Evolutionary conservation across 148 eudicot species (phyloP), one percentile per base, ranked within the genome.

Genomic region (Amaranthus palmeri): DNA sequence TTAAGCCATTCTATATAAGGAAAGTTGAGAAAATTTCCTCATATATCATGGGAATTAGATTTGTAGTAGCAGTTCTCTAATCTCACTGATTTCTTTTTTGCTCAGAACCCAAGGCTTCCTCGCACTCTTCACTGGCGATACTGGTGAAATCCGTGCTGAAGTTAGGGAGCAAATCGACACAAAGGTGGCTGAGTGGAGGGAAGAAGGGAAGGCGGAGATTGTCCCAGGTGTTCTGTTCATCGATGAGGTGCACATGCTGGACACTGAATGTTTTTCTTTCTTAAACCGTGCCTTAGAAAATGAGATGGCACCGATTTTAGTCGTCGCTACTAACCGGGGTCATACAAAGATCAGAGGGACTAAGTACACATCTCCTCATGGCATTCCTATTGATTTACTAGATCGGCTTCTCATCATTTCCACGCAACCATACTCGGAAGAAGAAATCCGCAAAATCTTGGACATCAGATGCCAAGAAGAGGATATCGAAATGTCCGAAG

Each of bases 211-310:
- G 77, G 96, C 99, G 17, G 99, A 95, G 79, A 90, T 95, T 52
- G 83, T 95, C 15, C 97, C 96, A 4, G 99, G 99, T 48, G 99
- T 95, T 48, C 88, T 91, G 74, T 95, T 95, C 86, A 91, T 95
- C 10, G 99, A 95, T 44, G 99, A 92, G 85, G 99, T 95, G 41
- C 99, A 95, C 81, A 92, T 95, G 99, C 81, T 95, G 41, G 99
- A 95, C 69, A 80, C 92, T 0, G 97, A 95, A 83, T 95, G 99
- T 78, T 95, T 95, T 64, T 95, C 99, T 13, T 95, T 95, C 81
- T 79, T 95, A 10, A 95, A 95, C 67, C 93, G 99, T 6, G 99
- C 99, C 61, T 53, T 95, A 53, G 99, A 95, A 73, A 95, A 92
- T 47, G 99, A 95, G 52, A 95, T 95, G 99, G 90, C 99, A 18